Conservation (phyloP, 2,329 filamentous ascomycete genomes). For the Pleomassaria siparia region DNA sequence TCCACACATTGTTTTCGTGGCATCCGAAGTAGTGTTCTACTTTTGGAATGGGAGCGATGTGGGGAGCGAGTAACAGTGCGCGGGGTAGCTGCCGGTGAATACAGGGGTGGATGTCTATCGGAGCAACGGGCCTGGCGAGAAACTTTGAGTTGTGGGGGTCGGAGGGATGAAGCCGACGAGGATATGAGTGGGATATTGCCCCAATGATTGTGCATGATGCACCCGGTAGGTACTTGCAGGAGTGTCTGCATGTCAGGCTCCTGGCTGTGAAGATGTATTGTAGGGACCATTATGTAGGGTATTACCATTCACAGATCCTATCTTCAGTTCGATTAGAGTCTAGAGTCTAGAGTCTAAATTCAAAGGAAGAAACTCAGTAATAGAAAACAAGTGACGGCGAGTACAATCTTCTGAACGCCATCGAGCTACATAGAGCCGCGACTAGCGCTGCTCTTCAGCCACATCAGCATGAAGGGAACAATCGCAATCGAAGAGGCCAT, state of each 20-base stretch:
- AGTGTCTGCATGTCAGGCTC: not conserved
- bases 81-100: slow-evolving; percentile 15
- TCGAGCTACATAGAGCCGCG: too few species aligned
- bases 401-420: not conserved
- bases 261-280: not conserved
- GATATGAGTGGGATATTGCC: not conserved
- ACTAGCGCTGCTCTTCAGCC: not conserved
- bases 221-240: slow-evolving; percentile 8
- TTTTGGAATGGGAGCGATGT: slow-evolving; percentile 14
- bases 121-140: slow-evolving; percentile 13
- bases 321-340: not conserved
- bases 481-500: slow-evolving; percentile 33
- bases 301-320: not conserved
- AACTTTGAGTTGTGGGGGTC: slow-evolving; percentile 7
- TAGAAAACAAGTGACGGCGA: not conserved
- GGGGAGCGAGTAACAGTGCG: slow-evolving; percentile 16
- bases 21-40: not conserved
- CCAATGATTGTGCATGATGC: not conserved
- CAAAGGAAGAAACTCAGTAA: not conserved
- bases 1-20: not conserved
- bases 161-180: slow-evolving; percentile 14
- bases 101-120: slow-evolving; percentile 13
- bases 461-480: slow-evolving; percentile 24
- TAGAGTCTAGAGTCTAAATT: not conserved
- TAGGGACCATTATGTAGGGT: slow-evolving; percentile 1